phyloP scores from a whole-genome alignment of 257 asterid genomes.

The Solanum piurae region DNA sequence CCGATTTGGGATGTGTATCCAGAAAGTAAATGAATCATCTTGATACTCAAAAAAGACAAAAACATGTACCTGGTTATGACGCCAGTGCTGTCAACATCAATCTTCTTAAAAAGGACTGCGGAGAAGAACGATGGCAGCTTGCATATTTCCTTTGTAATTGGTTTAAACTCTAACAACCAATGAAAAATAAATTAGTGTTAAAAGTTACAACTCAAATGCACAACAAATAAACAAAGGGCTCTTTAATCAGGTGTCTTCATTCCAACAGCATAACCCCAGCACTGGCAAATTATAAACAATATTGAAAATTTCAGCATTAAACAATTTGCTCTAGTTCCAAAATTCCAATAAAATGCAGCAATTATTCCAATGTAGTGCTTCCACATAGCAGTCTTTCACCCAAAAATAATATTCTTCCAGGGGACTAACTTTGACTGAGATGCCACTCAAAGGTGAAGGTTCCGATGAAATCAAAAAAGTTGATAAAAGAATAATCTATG shows the following conservation, averaged over 20 bases:
- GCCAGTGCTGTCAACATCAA: slow-evolving; percentile 64
- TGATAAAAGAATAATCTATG: neutral
- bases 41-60: neutral
- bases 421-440: neutral
- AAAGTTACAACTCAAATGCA: neutral
- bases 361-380: neutral
- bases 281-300: neutral
- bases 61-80: slow-evolving; percentile 63
- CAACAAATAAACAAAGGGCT: neutral
- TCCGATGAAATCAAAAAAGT: neutral
- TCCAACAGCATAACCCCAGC: neutral
- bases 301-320: neutral
- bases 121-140: slow-evolving; percentile 99
- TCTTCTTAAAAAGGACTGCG: slow-evolving; percentile 63
- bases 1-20: neutral
- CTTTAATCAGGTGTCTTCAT: neutral
- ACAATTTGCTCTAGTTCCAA: neutral
- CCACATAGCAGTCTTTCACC: neutral
- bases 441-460: neutral
- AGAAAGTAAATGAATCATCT: neutral
- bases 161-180: slow-evolving; percentile 73
- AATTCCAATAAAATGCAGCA: neutral
- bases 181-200: neutral
- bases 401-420: neutral
- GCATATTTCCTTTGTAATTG: slow-evolving; percentile 88